Evolutionary conservation across 345 rosid species (phyloP).

Genomic region (Eucalyptus paniculata): DNA sequence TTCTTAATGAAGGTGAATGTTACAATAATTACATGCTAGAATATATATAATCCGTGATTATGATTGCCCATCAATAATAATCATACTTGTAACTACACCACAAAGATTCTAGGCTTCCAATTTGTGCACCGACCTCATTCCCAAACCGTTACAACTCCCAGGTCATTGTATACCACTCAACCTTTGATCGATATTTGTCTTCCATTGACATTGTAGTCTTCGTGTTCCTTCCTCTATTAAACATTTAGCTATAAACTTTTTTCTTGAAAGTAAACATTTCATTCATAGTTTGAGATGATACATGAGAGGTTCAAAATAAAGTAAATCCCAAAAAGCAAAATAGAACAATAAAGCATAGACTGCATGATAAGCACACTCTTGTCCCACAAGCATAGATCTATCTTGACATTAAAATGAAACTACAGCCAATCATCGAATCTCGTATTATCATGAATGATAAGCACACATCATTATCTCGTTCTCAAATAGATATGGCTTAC

Average conservation of each 20-base stretch:
- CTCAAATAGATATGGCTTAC: not conserved
- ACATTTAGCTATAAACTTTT: not conserved
- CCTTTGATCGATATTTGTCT: not conserved
- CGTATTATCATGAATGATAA: not conserved
- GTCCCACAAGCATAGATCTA: not conserved
- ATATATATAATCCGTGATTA: not conserved
- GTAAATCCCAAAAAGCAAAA: not conserved
- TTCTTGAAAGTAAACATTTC: not conserved
- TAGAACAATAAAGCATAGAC: not conserved
- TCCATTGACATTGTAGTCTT: not conserved
- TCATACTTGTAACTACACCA: not conserved
- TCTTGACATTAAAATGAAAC: not conserved
- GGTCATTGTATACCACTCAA: not conserved
- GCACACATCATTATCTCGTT: not conserved
- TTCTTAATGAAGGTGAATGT: not conserved
- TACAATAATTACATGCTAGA: not conserved
- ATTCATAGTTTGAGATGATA: not conserved
- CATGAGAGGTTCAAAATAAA: not conserved
- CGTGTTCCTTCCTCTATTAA: not conserved
- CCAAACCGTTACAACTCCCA: not conserved
- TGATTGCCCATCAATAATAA: not conserved
- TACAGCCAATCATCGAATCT: accelerated
- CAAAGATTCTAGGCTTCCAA: not conserved
- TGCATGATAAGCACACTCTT: not conserved
- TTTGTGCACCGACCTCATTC: not conserved